Evolutionary conservation across 306 rosid genomes (phyloP).

Genomic region (Chamaecrista fasciculata): DNA sequence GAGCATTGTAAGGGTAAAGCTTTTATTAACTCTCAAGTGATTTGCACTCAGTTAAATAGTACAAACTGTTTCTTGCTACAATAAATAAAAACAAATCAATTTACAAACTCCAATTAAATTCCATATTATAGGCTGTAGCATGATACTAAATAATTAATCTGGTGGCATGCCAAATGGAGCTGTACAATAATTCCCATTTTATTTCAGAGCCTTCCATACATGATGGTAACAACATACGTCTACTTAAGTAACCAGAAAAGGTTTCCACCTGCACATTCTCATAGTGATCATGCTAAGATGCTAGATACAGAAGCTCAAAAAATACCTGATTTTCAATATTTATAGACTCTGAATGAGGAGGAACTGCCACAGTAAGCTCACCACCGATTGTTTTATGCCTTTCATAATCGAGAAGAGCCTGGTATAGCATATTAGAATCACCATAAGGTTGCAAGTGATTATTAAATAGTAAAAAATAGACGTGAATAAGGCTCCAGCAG

Average conservation of each 20-base stretch:
- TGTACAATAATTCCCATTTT: neutral
- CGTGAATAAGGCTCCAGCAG: neutral
- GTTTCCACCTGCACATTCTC: neutral
- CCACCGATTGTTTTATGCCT: conserved; percentile 75
- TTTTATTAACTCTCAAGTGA: neutral
- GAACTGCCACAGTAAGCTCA: conserved; percentile 67
- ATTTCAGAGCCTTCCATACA: neutral
- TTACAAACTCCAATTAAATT: conserved; percentile 6
- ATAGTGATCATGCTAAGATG: conserved; percentile 17
- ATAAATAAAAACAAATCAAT: neutral
- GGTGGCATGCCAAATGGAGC: neutral
- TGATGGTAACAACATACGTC: neutral
- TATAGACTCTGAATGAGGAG: conserved; percentile 68
- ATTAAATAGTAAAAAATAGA: neutral
- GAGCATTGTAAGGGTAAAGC: conserved; percentile 12
- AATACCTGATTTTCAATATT: conserved; percentile 76
- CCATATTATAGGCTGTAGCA: neutral
- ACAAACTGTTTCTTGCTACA: neutral
- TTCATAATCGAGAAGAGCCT: conserved; percentile 99
- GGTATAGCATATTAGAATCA: conserved; percentile 30
- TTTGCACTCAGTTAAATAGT: conserved; percentile 7
- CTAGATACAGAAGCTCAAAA: conserved; percentile 15
- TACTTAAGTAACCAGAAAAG: neutral
- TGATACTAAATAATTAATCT: neutral
- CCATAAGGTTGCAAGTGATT: neutral